These are phyloP conservation scores for Alternaria conjuncta DNA, from an alignment of 2,329 filamentous ascomycete species.

Conservation along the genomic window DNA sequence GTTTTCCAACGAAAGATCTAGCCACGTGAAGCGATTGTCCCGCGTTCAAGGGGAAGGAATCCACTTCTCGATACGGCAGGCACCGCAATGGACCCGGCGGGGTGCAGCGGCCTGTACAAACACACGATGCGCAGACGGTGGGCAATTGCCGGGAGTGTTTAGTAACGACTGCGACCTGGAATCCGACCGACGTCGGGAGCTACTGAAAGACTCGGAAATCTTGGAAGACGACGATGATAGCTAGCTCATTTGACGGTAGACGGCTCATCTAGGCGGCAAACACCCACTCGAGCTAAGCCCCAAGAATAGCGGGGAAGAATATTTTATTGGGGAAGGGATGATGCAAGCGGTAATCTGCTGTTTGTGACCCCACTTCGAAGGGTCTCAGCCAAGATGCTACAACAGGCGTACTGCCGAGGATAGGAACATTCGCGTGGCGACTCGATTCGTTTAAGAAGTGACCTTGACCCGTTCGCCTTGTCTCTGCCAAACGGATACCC, in stretches of 20 bases:
- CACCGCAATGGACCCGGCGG: background rate
- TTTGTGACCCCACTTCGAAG: background rate
- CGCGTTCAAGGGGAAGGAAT: background rate
- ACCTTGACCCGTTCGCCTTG: background rate
- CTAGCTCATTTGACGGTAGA: background rate
- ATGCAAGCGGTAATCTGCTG: background rate
- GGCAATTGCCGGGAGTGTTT: background rate
- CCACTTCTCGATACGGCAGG: background rate
- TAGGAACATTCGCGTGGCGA: background rate
- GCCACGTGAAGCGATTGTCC: background rate
- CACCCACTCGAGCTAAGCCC: background rate
- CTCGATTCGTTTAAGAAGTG: slow-evolving; percentile 6
- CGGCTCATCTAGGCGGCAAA: background rate
- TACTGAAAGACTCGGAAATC: background rate
- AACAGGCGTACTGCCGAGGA: background rate
- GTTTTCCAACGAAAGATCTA: background rate
- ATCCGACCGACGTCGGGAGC: background rate
- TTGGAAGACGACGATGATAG: background rate
- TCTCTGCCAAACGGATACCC: background rate
- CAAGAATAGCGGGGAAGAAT: background rate
- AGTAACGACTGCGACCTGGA: background rate
- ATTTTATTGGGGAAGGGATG: background rate
- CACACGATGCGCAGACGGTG: background rate
- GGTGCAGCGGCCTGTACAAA: background rate
- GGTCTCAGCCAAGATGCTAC: slow-evolving; percentile 10